Base-by-base conservation (phyloP, 805 yeast species). In the Grigorovia transvaalensis region DNA sequence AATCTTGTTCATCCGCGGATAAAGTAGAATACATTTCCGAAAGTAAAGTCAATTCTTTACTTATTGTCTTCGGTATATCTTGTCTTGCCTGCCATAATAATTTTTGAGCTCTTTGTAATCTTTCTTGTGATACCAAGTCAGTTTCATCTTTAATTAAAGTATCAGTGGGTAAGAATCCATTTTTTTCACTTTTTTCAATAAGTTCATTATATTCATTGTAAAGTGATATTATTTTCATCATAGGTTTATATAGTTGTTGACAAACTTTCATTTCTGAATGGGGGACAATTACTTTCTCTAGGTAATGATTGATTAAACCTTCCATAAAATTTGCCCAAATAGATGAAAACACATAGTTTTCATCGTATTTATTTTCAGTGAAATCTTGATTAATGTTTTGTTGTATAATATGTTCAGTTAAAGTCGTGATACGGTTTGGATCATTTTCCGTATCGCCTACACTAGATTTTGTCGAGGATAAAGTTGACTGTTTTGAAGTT, bases 301-400 rank as follows among this genome's bases (percentile, higher is more conserved):
- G 51, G 51, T 67, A 67, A 51, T 68, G 71, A 47, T 68, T 68
- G 18, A 68, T 68, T 44, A 68, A 51, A 6, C 71, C 71, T 52
- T 68, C 71, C 70, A 67, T 68, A 47, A 68, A 68, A 48, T 68
- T 68, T 2, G 71, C 71, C 71, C 71, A 68, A 13, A 66, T 65
- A 2, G 70, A 65, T 8, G 70, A 66, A 51, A 64, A 65, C 1
- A 68, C 68, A 49, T 65, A 64, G 47, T 68, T 65, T 51, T 65
- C 68, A 48, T 66, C 69, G 44, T 63, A 62, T 5, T 59, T 54
- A 8, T 59, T 42, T 50, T 66, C 69, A 8, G 56, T 61, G 49
- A 64, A 66, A 51, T 66, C 66, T 48, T 61, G 61, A 51, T 67
- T 65, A 33, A 67, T 64, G 50, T 67, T 67, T 46, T 64, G 63